A percentile compares a stretch with the other conserved stretches of the same genome.
Evolutionary conservation across 352 stramenopile species (phyloP).

Genomic region (Globisporangium ultimum): DNA sequence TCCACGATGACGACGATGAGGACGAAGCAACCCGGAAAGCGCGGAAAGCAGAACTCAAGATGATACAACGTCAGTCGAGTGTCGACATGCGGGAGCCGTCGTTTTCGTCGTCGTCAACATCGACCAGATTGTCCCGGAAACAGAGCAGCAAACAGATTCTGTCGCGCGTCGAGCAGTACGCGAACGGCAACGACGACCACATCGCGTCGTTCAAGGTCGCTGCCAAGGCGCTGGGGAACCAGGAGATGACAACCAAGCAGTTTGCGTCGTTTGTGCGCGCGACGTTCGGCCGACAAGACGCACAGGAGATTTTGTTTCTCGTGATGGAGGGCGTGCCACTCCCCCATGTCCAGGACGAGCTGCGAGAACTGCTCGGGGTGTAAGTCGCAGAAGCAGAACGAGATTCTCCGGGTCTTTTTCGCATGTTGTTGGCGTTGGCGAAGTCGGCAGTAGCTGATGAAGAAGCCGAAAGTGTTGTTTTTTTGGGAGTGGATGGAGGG

Average conservation of each 20-base stretch:
- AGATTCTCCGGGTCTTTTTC: neutral
- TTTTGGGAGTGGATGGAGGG: neutral
- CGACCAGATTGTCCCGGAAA: conserved; percentile 37
- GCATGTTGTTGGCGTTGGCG: neutral
- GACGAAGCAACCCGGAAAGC: conserved; percentile 29
- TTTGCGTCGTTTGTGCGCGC: conserved; percentile 59
- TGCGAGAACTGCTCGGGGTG: conserved; percentile 42
- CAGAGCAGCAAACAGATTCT: conserved; percentile 69
- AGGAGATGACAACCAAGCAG: conserved; percentile 60
- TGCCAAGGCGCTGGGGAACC: conserved; percentile 63
- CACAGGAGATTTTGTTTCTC: conserved; percentile 55
- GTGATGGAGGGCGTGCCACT: conserved; percentile 64
- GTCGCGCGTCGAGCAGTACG: conserved; percentile 53
- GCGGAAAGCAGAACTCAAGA: conserved; percentile 39
- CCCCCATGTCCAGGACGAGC: conserved; percentile 51
- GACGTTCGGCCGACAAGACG: conserved; percentile 55
- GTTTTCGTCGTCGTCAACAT: conserved; percentile 4
- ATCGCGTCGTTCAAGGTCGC: conserved; percentile 65
- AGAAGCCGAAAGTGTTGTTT: neutral
- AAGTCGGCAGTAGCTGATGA: neutral
- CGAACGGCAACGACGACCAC: conserved; percentile 37
- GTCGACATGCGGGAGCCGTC: conserved; percentile 16
- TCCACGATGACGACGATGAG: conserved; percentile 16
- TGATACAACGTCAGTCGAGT: conserved; percentile 18
- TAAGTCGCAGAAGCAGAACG: conserved; percentile 23